phyloP scores from a whole-genome alignment of 345 rosid species.

The Hypericum androsaemum region DNA sequence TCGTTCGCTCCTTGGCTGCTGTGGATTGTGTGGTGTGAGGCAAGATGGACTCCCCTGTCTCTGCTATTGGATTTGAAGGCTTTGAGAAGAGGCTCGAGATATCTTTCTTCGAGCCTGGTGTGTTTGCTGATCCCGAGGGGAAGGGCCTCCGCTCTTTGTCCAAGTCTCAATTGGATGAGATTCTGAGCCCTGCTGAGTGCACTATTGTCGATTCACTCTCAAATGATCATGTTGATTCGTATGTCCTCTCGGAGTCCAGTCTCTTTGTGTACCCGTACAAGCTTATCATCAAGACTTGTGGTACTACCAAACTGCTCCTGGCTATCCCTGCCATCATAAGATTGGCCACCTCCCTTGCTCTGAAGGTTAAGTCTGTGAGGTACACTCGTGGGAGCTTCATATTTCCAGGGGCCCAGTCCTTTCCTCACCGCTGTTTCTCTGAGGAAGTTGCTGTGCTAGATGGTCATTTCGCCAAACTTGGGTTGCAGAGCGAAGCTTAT shows the following conservation, averaged over 20 bases:
- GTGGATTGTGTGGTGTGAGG: conserved; percentile 17
- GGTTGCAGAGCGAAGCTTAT: too few species aligned
- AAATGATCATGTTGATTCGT: too few species aligned
- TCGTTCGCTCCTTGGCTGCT: conserved; percentile 26
- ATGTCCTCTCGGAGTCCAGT: too few species aligned
- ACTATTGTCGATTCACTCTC: too few species aligned
- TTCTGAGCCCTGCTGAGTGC: conserved; percentile 23
- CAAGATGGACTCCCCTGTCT: too few species aligned
- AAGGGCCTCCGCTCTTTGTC: conserved; percentile 5
- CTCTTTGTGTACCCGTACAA: too few species aligned
- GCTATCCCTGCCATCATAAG: conserved; percentile 19
- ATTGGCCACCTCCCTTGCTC: conserved; percentile 8
- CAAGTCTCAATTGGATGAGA: conserved; percentile 18
- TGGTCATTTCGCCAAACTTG: too few species aligned
- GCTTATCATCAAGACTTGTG: too few species aligned
- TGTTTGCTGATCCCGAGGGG: too few species aligned
- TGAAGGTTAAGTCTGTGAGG: conserved; percentile 15
- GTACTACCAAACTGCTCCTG: conserved; percentile 19
- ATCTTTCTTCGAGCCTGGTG: too few species aligned
- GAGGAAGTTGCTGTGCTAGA: conserved; percentile 19
- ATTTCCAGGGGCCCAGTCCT: conserved; percentile 23
- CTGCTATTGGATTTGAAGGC: too few species aligned
- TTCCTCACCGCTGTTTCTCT: conserved; percentile 22
- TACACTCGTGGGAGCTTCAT: conserved; percentile 25
- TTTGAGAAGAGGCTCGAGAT: too few species aligned